Evolutionary conservation across 768 basidiomycete genomes (phyloP).

Genomic region (Xerocomellus intermedius): DNA sequence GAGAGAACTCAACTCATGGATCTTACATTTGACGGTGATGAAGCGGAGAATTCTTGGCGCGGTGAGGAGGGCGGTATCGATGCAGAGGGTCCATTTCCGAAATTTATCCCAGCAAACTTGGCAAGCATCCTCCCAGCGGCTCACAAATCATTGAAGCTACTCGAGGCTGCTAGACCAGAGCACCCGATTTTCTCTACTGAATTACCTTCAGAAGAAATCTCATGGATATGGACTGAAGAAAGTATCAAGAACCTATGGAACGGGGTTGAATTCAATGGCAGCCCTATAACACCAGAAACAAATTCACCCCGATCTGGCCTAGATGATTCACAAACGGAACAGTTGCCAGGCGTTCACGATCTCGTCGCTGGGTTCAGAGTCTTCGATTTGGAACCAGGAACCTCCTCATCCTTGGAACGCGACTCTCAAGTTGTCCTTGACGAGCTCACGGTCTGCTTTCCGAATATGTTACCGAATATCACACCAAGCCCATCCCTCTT

Average conservation of each 20-base stretch:
- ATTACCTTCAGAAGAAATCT: constrained; percentile 39
- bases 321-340: not conserved
- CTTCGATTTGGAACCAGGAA: constrained; percentile 70
- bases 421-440: constrained; percentile 33
- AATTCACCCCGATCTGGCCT: not conserved
- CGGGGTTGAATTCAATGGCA: not conserved
- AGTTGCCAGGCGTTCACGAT: constrained; percentile 20
- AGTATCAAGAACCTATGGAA: constrained; percentile 11
- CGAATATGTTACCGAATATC: constrained; percentile 54
- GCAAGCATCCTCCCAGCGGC: constrained; percentile 59
- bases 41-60: constrained; percentile 39
- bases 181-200: constrained; percentile 54
- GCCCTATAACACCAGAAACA: not conserved
- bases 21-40: constrained; percentile 28
- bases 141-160: constrained; percentile 63
- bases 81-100: constrained; percentile 50
- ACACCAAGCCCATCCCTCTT: constrained; percentile 65
- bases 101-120: constrained; percentile 57
- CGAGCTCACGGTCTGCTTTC: constrained; percentile 57
- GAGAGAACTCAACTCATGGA: constrained; percentile 17
- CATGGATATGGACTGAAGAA: constrained; percentile 42
- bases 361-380: constrained; percentile 48
- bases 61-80: constrained; percentile 40
- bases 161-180: constrained; percentile 61
- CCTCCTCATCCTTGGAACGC: constrained; percentile 26